Conservation (phyloP, 352 stramenopile species). For the Pythium aphanidermatum region DNA sequence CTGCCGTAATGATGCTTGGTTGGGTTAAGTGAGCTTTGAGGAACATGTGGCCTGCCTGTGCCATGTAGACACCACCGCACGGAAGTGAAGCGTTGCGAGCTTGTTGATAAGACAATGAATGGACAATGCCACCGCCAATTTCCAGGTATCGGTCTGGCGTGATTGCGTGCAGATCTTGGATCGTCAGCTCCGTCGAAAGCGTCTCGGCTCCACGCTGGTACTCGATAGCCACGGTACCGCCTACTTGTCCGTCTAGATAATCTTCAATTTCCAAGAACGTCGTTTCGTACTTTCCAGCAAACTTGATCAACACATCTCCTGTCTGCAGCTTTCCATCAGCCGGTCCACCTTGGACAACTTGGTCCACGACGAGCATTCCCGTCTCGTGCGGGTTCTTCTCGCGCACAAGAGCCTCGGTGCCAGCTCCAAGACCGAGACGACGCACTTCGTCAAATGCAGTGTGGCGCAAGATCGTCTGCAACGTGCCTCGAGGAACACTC, state of each 20-base stretch:
- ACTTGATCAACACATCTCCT: conserved; percentile 83
- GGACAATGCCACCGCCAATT: conserved; percentile 80
- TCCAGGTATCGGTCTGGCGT: conserved; percentile 82
- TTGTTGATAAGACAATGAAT: conserved; percentile 87
- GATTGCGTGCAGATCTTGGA: conserved; percentile 81
- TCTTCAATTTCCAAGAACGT: conserved; percentile 83
- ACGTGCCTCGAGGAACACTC: conserved; percentile 61
- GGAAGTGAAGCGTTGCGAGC: conserved; percentile 76
- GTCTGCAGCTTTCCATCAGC: conserved; percentile 68
- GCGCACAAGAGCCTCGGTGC: conserved; percentile 68
- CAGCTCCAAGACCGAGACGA: conserved; percentile 59
- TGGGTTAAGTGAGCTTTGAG: conserved; percentile 82
- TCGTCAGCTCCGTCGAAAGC: conserved; percentile 31
- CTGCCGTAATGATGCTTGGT: conserved; percentile 81
- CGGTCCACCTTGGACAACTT: conserved; percentile 79
- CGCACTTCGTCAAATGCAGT: conserved; percentile 88
- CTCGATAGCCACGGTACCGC: conserved; percentile 51
- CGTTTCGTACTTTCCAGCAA: conserved; percentile 66
- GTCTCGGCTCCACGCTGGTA: conserved; percentile 70
- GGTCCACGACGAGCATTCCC: conserved; percentile 87
- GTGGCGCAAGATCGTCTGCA: conserved; percentile 88
- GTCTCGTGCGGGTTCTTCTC: conserved; percentile 73
- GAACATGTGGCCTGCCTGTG: conserved; percentile 88
- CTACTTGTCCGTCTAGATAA: conserved; percentile 66
- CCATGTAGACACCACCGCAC: conserved; percentile 75